phyloP scores from a whole-genome alignment of 768 basidiomycete genomes.

The Macrolepiota dolichaula region DNA sequence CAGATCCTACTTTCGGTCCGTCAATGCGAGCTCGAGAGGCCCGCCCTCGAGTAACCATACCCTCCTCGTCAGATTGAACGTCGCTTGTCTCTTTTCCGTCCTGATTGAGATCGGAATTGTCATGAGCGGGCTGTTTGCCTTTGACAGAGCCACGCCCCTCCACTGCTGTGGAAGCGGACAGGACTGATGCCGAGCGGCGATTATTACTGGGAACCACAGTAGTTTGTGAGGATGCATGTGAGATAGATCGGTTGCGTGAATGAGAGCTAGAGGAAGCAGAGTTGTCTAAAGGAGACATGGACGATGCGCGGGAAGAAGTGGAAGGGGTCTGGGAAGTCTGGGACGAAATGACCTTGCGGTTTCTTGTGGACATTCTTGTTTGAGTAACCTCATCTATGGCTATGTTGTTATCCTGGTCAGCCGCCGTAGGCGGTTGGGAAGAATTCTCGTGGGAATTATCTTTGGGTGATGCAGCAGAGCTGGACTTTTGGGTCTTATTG shows the following conservation, averaged over 20 bases:
- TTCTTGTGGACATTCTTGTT: slow-evolving; percentile 10
- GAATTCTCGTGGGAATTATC: slow-evolving; percentile 11
- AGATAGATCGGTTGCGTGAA: slow-evolving; percentile 35
- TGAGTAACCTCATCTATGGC: slow-evolving; percentile 2
- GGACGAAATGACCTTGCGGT: slow-evolving; percentile 2
- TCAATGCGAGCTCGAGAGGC: slow-evolving; percentile 16
- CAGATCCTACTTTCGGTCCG: neutral
- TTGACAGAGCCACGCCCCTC: slow-evolving; percentile 17
- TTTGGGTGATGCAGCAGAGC: slow-evolving; percentile 1
- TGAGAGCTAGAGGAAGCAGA: slow-evolving; percentile 19
- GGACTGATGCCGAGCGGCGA: slow-evolving; percentile 36
- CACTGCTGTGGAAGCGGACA: slow-evolving; percentile 35
- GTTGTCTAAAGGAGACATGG: slow-evolving; percentile 8
- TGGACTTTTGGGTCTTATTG: slow-evolving; percentile 10
- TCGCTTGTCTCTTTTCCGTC: slow-evolving; percentile 9
- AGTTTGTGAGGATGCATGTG: slow-evolving; percentile 35
- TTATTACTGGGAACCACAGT: slow-evolving; percentile 22
- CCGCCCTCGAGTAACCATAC: slow-evolving; percentile 37
- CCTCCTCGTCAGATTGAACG: slow-evolving; percentile 23
- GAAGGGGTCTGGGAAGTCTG: slow-evolving; percentile 12
- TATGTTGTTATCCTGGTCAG: neutral
- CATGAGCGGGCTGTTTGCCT: slow-evolving; percentile 17
- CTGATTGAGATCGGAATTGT: slow-evolving; percentile 14
- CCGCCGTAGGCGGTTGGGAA: slow-evolving; percentile 4
- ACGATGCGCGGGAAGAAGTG: slow-evolving; percentile 13